Evolutionary conservation across 2,329 filamentous ascomycete genomes (phyloP).

Genomic region (Calonectria crousiana): DNA sequence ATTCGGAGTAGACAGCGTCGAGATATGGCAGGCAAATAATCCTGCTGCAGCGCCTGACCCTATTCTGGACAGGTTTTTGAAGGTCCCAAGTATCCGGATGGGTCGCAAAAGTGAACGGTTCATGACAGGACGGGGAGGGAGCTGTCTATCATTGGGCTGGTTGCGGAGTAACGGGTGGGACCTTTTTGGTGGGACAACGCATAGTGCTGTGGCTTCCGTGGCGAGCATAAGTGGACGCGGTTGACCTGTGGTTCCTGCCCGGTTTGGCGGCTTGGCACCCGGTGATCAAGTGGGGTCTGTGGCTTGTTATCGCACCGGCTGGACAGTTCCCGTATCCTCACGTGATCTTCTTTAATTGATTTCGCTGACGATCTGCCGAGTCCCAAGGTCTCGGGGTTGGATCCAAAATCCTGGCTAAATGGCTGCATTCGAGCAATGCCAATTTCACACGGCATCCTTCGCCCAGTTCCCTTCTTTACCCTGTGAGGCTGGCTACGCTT

Average conservation of each 20-base stretch:
- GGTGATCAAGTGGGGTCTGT: neutral
- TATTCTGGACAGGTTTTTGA: neutral
- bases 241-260: neutral
- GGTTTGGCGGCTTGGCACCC: constrained; percentile 6
- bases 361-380: neutral
- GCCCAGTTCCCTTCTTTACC: neutral
- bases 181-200: constrained; percentile 20
- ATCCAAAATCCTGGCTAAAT: neutral
- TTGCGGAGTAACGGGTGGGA: constrained; percentile 29
- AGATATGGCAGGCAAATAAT: neutral
- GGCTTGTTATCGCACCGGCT: neutral
- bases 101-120: neutral
- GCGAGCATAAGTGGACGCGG: neutral
- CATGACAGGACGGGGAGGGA: neutral
- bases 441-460: neutral
- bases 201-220: constrained; percentile 11
- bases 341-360: constrained; percentile 8
- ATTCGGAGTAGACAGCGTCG: neutral
- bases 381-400: neutral
- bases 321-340: neutral
- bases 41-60: neutral
- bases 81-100: constrained; percentile 9
- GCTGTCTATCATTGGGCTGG: constrained; percentile 13
- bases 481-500: neutral
- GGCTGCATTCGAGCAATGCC: too few species aligned